Base-by-base conservation (phyloP, 768 basidiomycete species). In the Tylopilus intermedius region DNA sequence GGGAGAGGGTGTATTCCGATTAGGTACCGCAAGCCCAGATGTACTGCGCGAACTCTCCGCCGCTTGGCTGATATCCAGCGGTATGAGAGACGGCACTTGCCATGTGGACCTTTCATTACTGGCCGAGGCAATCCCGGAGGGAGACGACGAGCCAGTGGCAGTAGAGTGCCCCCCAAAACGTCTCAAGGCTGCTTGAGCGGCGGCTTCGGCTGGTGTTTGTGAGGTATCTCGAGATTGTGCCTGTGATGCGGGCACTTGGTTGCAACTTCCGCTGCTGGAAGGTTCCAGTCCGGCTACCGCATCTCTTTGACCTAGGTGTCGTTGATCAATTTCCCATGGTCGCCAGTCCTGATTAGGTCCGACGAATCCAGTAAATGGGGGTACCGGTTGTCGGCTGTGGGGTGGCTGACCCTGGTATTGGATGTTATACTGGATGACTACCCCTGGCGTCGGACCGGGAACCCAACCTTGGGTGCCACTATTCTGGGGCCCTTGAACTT, bases 301-400 rank as follows among this genome's bases (percentile, higher is more conserved):
- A 15, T 29, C 37, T 38, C 62, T 47, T 29, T 50, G 62, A 47
- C 62, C 55, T 26, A 67, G 59, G 62, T 63, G 67, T 41, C 66
- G 71, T 7, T 61, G 71, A 47, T 72, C 72, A 30, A 67, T 64
- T 39, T 76, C 78, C 85, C 84, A 88, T 22, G 76, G 77, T 51
- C 81, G 81, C 82, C 84, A 87, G n/a, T 69, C 75, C 18, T 79
- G 80, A 33, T 77, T 78, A 8, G 84, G 85, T 8, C 83, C 84
- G 37, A 75, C 73, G 58, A 88, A 86, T 11, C 86, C 85, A 53
- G 73, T 60, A 56, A 81, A 83, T 29, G 74, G 76, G 1, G 84
- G 86, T 5, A 79, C 69, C 4, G 75, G 76, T 45, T 24, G 63
- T 61, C 68, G 73, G 50, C 33, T 62, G 59, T 68, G 66, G 24